Evolutionary conservation across 2,329 filamentous ascomycete genomes (phyloP).

Genomic region (Zelopaecilomyces penicillatus): DNA sequence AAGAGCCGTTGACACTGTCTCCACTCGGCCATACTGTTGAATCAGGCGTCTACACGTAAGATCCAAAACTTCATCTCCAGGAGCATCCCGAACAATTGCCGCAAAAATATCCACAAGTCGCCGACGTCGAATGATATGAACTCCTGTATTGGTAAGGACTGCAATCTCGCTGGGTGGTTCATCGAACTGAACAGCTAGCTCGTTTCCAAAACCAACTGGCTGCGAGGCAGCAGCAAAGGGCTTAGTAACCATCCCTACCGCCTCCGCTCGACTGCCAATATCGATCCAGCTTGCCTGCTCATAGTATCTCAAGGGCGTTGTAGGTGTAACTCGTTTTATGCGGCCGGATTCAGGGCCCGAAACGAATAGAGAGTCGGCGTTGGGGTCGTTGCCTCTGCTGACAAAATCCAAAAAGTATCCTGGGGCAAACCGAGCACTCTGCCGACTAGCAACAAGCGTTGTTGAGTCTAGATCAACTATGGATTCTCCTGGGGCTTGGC

Average conservation of each 20-base stretch:
- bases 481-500: slow-evolving; percentile 25
- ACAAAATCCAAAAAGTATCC: slow-evolving; percentile 89
- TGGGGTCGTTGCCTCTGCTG: slow-evolving; percentile 50
- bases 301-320: slow-evolving; percentile 52
- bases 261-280: slow-evolving; percentile 64
- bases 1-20: slow-evolving; percentile 82
- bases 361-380: slow-evolving; percentile 65
- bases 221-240: slow-evolving; percentile 61
- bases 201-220: slow-evolving; percentile 82
- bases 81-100: slow-evolving; percentile 62
- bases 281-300: slow-evolving; percentile 77
- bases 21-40: slow-evolving; percentile 74
- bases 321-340: slow-evolving; percentile 54
- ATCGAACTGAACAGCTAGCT: slow-evolving; percentile 94
- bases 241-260: slow-evolving; percentile 66
- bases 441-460: slow-evolving; percentile 40
- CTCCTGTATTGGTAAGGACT: slow-evolving; percentile 81
- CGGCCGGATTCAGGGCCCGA: slow-evolving; percentile 81
- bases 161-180: slow-evolving; percentile 74
- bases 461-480: slow-evolving; percentile 40
- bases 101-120: slow-evolving; percentile 90
- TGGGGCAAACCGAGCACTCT: slow-evolving; percentile 62
- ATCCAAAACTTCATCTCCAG: slow-evolving; percentile 73
- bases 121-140: slow-evolving; percentile 76
- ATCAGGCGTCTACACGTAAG: slow-evolving; percentile 77